These are phyloP conservation scores for Kwoniella mangroviensis DNA, from an alignment of 768 basidiomycete species.

Conservation along the genomic window DNA sequence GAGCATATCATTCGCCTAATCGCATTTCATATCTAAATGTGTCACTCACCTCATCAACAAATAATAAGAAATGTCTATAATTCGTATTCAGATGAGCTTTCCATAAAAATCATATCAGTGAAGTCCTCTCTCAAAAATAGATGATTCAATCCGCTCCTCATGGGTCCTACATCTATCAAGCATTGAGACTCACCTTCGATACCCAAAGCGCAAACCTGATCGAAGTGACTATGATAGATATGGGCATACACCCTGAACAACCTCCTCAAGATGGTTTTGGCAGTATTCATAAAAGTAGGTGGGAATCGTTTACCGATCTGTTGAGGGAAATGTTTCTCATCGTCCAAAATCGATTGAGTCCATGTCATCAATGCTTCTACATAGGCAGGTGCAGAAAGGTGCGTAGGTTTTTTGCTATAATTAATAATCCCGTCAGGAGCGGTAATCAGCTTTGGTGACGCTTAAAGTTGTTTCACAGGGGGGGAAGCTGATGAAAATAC, in stretches of 20 bases:
- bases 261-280: conserved; percentile 87
- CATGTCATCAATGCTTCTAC: conserved; percentile 99
- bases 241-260: conserved; percentile 98
- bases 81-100: conserved; percentile 97
- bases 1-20: too few species aligned
- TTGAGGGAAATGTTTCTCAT: conserved; percentile 89
- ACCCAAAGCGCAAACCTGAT: conserved; percentile 95
- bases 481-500: too few species aligned
- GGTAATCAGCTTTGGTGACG: too few species aligned
- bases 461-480: too few species aligned
- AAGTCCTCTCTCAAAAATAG: background rate
- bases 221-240: conserved; percentile 98
- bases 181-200: conserved; percentile 76
- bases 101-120: background rate
- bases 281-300: conserved; percentile 82
- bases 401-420: conserved; percentile 55
- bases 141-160: background rate
- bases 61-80: conserved; percentile 96
- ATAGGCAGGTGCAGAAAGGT: conserved; percentile 67
- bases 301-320: conserved; percentile 96
- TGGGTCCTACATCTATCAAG: background rate
- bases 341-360: conserved; percentile 90
- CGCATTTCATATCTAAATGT: too few species aligned
- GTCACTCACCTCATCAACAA: conserved; percentile 81
- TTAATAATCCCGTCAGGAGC: too few species aligned